Percentiles rank a stretch among this genome's conserved stretches.
Conservation (phyloP, 805 yeast species). For the Cyberlindnera xylosilytica region DNA sequence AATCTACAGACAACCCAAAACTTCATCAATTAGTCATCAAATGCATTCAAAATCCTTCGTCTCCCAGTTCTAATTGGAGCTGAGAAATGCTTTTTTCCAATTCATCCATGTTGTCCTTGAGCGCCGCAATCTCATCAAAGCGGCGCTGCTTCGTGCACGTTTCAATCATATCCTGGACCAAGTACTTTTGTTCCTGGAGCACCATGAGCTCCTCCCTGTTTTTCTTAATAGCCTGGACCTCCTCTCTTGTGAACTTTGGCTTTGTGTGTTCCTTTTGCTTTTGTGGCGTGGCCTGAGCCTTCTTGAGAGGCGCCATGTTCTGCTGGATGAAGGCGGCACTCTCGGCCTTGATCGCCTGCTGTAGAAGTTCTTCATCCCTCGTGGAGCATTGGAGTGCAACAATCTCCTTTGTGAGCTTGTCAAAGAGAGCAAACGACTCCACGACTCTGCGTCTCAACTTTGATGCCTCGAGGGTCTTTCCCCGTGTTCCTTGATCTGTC, state of each 20-base stretch:
- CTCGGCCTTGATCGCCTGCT: conserved; percentile 53
- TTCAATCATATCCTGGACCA: conserved; percentile 63
- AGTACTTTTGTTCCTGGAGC: conserved; percentile 74
- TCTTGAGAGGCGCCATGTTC: conserved; percentile 60
- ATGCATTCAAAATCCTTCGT: conserved; percentile 32
- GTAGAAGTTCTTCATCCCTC: conserved; percentile 43
- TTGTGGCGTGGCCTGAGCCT: conserved; percentile 35
- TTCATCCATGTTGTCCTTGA: conserved; percentile 3
- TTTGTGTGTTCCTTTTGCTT: conserved; percentile 6
- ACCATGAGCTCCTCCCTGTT: conserved; percentile 49
- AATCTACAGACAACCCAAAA: no score
- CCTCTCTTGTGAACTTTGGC: conserved; percentile 32
- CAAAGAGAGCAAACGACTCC: conserved; percentile 49
- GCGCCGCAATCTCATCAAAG: conserved; percentile 26
- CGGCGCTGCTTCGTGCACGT: conserved; percentile 33
- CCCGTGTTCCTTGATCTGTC: conserved; percentile 28
- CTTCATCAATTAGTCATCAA: no score
- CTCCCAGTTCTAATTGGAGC: conserved; percentile 29
- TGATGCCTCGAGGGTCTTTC: conserved; percentile 33
- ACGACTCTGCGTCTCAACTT: conserved; percentile 43
- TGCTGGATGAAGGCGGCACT: conserved; percentile 63
- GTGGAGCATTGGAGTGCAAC: conserved; percentile 32
- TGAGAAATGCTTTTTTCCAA: conserved; percentile 47
- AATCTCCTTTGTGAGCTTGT: conserved; percentile 44
- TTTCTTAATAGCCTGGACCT: conserved; percentile 53